A percentile compares a stretch with the other conserved stretches of the same genome.
These are phyloP conservation scores for Benincasa hispida DNA, from an alignment of 306 rosid genomes.

Conservation along the genomic window DNA sequence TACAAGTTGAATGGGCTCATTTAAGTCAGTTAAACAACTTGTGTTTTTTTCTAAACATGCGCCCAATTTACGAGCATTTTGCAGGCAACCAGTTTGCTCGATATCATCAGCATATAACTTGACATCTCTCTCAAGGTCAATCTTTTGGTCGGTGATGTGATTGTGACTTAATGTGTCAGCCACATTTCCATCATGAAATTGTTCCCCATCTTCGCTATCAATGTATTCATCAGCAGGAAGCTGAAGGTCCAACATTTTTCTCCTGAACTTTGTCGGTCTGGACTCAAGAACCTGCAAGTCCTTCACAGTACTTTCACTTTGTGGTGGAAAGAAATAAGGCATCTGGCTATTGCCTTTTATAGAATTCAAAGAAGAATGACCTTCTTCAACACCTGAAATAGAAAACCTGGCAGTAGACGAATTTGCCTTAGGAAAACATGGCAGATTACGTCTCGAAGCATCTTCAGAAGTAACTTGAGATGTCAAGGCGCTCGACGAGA, in stretches of 20 bases:
- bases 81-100: constrained; percentile 28
- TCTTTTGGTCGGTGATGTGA: neutral
- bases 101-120: constrained; percentile 26
- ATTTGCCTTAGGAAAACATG: constrained; percentile 12
- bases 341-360: constrained; percentile 9
- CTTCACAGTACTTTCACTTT: constrained; percentile 3
- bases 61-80: constrained; percentile 35
- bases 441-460: constrained; percentile 5
- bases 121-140: constrained; percentile 24
- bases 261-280: constrained; percentile 64
- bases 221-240: constrained; percentile 78
- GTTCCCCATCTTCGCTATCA: constrained; percentile 79
- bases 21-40: constrained; percentile 71
- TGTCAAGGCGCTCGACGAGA: constrained; percentile 10
- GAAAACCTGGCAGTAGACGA: constrained; percentile 11
- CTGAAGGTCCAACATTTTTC: constrained; percentile 78
- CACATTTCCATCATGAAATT: constrained; percentile 39
- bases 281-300: constrained; percentile 31
- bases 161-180: constrained; percentile 22
- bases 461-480: constrained; percentile 15
- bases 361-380: constrained; percentile 12
- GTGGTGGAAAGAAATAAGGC: constrained; percentile 1
- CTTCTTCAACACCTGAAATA: constrained; percentile 10
- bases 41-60: constrained; percentile 15
- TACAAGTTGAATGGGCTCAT: constrained; percentile 60